Evolutionary conservation across 768 basidiomycete species (phyloP), one percentile per base, ranked within the genome.

Genomic region (Hebeloma cylindrosporum): DNA sequence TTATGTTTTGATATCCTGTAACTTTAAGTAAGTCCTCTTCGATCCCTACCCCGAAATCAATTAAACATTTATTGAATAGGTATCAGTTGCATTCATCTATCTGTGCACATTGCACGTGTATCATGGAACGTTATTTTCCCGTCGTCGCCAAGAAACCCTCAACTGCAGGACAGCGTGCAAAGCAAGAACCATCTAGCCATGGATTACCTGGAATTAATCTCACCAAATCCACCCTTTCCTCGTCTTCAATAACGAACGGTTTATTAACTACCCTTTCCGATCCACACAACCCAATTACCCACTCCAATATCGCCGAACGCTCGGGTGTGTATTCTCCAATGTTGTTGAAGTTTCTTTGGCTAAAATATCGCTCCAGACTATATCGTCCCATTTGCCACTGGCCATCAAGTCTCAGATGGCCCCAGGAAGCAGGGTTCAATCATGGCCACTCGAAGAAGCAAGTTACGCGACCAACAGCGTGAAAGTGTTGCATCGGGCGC

Each of bases 281-380:
- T 48, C 67, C 73, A 40, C 75, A 77, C 7, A 92, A 92, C 60
- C 90, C 90, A 1, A 88, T 92, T 39, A 89, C 88, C 1, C 82
- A 87, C 54, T 82, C 83, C 1, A 77, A 85, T 58, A 75, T 80
- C 47, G 68, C 66, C 40, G 68, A 80, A 30, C 78, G 83, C 47
- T 71, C 83, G 59, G 83, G 87, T 82, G 35, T 39, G 29, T 32
- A 10, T 34, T 13, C 22, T 41, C 25, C 4, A n/a, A n/a, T 18
- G n/a, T 27, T 43, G 6, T 11, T 25, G 3, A 9, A n/a, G 33
- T 8, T 22, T 17, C 13, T 43, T 8, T 38, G 13, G 17, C 41
- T 13, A 40, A 23, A 9, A 17, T 33, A 33, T 16, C 32, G 21
- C n/a, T 37, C 21, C 32, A 87, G 83, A 83, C 47, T 70, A 73